Evolutionary conservation across 305 asterid genomes (phyloP).

Genomic region (Solanum hybrid): DNA sequence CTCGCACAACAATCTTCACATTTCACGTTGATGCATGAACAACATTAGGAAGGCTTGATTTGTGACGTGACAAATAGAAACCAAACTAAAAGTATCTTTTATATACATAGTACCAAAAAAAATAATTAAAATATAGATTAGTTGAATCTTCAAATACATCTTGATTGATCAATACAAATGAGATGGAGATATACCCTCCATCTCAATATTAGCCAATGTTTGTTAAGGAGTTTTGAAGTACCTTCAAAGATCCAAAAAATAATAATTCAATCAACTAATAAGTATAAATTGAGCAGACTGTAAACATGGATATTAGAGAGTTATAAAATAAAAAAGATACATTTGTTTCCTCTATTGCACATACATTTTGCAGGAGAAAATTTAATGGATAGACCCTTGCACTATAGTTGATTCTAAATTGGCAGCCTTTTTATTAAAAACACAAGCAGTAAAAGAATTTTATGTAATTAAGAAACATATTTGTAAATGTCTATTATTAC

Average conservation of each 20-base stretch:
- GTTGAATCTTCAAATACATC: too few relatives aligned
- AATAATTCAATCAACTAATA: background rate
- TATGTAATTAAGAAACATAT: too few relatives aligned
- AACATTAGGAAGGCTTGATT: background rate
- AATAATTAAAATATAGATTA: background rate
- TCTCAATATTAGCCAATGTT: background rate
- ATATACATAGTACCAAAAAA: background rate
- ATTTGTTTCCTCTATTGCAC: background rate
- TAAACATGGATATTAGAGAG: background rate
- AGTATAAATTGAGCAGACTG: background rate
- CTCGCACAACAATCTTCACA: too few relatives aligned
- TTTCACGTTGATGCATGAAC: too few relatives aligned
- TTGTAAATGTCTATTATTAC: too few relatives aligned
- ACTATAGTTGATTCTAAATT: background rate
- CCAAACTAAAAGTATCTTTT: background rate
- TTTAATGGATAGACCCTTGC: background rate
- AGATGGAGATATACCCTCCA: background rate
- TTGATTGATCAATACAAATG: too few relatives aligned
- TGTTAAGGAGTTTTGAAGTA: background rate
- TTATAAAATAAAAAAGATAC: background rate
- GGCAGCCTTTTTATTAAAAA: too few relatives aligned
- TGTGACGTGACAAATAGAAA: background rate
- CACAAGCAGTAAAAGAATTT: too few relatives aligned
- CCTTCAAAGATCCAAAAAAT: background rate
- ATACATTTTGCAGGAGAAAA: too few relatives aligned